Base-by-base conservation (phyloP, 1,139 yeast genomes). In the Taiozyma sp. region DNA sequence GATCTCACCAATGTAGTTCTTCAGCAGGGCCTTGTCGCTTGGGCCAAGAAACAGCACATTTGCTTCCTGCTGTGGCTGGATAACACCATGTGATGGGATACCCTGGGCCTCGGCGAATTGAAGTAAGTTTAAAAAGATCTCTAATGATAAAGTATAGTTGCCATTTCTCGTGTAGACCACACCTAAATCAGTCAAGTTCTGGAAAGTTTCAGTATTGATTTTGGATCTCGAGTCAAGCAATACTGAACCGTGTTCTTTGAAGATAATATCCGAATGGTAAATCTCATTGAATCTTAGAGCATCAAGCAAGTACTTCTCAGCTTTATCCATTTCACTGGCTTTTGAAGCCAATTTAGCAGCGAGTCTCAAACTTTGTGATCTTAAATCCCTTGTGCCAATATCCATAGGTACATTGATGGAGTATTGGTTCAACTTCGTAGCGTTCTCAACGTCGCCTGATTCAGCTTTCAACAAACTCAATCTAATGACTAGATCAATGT, bases 1-100 rank as follows among this genome's bases (percentile, higher is more conserved):
- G 7, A 85, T 68, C 64, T 85, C 91, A 51, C 86, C 75, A 21
- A 85, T 69, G 62, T 84, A 85, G 16, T 83, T 76, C 65, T 80
- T 78, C 47, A 79, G 62, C 24, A 74, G 55, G 4, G 79, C 73
- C 14, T 43, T 32, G n/a, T 41, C 53, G 28, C 35, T 40, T 10
- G 16, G 28, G 13, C 29, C 24, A 39, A 47, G n/a, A 35, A 41
- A 19, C 41, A 49, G 22, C 44, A 3, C 49, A n/a, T 51, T 46
- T 4, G 53, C 49, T 30, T 53, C 53, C 29, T 30, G 62, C 56
- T 21, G 63, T 47, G 3, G 13, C 2, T 30, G 16, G 2, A 41
- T 28, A 13, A 43, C 44, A 9, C 29, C 28, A 14, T 22, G 10
- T 3, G 28, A 22, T 6, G 29, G 29, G 13, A 40, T 13, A 22